These are phyloP conservation scores for Gossypium rotundifolium DNA, from an alignment of 345 rosid species.

Conservation along the genomic window DNA sequence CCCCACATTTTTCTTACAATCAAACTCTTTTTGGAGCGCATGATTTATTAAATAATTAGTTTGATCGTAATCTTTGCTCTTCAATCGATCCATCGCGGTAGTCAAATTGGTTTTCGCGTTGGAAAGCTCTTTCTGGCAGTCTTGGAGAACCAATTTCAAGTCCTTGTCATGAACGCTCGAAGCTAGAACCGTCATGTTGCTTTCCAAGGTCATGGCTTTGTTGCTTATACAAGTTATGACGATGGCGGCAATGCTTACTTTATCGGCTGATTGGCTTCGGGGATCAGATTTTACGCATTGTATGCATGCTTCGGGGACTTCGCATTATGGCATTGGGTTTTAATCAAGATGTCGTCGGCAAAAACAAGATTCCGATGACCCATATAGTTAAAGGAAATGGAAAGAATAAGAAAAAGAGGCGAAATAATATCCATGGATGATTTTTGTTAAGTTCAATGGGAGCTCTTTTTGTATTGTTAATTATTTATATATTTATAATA, in stretches of 20 bases:
- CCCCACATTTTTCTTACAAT: neutral
- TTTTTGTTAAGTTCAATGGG: neutral
- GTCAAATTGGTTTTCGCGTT: neutral
- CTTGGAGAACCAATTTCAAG: neutral
- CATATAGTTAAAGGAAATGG: neutral
- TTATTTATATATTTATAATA: too few species aligned
- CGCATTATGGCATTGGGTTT: conserved; percentile 12
- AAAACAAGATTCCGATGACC: neutral
- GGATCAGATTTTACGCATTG: conserved; percentile 30
- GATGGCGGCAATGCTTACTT: conserved; percentile 10
- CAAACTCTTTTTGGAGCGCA: neutral
- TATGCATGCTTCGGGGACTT: conserved; percentile 13
- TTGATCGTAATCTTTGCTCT: conserved; percentile 12
- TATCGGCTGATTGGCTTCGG: neutral
- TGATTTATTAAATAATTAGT: neutral
- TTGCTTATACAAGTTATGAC: conserved; percentile 13
- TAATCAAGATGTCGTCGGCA: conserved; percentile 14
- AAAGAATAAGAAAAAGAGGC: neutral
- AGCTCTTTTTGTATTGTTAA: neutral
- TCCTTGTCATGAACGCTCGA: neutral
- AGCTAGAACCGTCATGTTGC: conserved; percentile 15
- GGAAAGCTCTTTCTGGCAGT: neutral
- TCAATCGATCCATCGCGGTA: neutral
- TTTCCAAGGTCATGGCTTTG: neutral
- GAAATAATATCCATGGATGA: neutral